Conservation (phyloP, 2,329 filamentous ascomycete genomes). For the Alternaria brassicae region DNA sequence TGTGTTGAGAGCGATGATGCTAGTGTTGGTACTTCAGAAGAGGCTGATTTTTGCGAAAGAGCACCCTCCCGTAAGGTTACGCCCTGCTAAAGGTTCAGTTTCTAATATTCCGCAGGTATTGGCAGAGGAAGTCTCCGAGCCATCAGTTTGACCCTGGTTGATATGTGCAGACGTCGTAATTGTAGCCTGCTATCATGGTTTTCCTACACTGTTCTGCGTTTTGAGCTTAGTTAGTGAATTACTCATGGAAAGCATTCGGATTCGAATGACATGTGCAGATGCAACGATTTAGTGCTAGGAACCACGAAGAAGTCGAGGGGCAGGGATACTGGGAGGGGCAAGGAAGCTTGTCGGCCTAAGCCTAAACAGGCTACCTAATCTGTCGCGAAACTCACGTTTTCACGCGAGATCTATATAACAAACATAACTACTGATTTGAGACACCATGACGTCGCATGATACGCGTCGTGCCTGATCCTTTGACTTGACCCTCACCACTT, state of each 20-base stretch:
- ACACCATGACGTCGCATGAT: conserved; percentile 6
- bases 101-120: background rate
- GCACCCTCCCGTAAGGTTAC: background rate
- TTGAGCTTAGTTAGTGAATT: too few relatives aligned
- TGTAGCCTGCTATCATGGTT: too few relatives aligned
- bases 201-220: too few relatives aligned
- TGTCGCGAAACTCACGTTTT: conserved; percentile 5
- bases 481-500: background rate
- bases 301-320: background rate
- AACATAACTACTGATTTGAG: background rate
- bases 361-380: conserved; percentile 7
- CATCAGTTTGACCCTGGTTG: too few relatives aligned
- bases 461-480: background rate
- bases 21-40: conserved; percentile 2
- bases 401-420: too few relatives aligned
- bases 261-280: background rate
- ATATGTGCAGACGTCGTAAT: too few relatives aligned
- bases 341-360: background rate
- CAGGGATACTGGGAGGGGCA: background rate
- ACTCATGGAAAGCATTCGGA: too few relatives aligned
- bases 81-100: background rate
- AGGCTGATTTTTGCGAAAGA: background rate
- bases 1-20: conserved; percentile 4
- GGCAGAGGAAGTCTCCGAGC: too few relatives aligned
- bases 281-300: background rate